Conservation (phyloP, 768 basidiomycete genomes). For the Kwoniella sp. region DNA sequence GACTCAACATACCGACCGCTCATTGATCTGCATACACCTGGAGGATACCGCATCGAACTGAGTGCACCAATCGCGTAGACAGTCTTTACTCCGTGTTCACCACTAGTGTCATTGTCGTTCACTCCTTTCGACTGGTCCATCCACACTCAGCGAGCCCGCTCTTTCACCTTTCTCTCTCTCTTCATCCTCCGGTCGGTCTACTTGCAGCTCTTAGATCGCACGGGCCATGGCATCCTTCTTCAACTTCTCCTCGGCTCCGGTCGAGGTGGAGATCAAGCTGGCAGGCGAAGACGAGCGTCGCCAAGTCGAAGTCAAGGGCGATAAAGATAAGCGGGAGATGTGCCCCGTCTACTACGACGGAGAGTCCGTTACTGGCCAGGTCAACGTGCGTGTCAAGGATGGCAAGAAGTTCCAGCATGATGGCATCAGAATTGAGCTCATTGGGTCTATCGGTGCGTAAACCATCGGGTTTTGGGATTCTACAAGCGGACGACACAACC, state of each 20-base stretch:
- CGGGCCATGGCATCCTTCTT: constrained; percentile 79
- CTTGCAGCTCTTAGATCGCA: background rate
- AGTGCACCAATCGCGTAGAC: too few species aligned
- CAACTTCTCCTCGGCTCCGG: constrained; percentile 72
- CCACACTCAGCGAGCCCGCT: too few species aligned
- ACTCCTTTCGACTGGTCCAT: too few species aligned
- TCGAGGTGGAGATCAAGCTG: constrained; percentile 88
- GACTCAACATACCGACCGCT: too few species aligned
- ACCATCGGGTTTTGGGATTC: too few species aligned
- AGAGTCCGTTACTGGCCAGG: constrained; percentile 86
- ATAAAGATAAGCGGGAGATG: constrained; percentile 78
- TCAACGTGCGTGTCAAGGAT: constrained; percentile 83
- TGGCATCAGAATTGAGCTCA: constrained; percentile 96
- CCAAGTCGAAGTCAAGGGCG: constrained; percentile 83
- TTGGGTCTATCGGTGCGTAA: constrained; percentile 91
- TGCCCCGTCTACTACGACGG: constrained; percentile 97
- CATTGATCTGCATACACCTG: too few species aligned
- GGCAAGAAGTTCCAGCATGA: constrained; percentile 94
- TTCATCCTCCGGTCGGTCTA: background rate
- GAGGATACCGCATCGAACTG: too few species aligned
- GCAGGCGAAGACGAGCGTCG: constrained; percentile 84
- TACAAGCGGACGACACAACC: too few species aligned
- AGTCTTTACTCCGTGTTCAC: too few species aligned
- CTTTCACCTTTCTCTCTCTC: too few species aligned
- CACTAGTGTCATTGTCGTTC: too few species aligned